These are phyloP conservation scores for Pleurotus salmoneostramineus DNA, from an alignment of 768 basidiomycete genomes.

Conservation along the genomic window DNA sequence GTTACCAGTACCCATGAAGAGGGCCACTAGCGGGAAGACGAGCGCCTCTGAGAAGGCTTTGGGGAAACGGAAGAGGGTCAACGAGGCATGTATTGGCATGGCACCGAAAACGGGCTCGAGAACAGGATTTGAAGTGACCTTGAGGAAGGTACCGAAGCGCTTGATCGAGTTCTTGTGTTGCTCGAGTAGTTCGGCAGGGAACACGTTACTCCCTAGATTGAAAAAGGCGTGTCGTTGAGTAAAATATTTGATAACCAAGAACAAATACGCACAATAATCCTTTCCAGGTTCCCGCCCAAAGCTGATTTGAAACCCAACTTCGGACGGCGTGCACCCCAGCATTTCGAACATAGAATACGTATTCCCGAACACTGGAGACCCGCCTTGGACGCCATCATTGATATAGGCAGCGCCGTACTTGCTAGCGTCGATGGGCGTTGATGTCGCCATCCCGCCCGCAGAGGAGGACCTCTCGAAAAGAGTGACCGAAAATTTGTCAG, in stretches of 20 bases:
- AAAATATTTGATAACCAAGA: neutral
- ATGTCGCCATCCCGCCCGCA: conserved; percentile 27
- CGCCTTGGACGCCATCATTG: conserved; percentile 30
- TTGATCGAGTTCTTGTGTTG: conserved; percentile 20
- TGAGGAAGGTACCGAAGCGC: conserved; percentile 25
- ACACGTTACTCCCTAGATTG: conserved; percentile 21
- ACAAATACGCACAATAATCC: conserved; percentile 17
- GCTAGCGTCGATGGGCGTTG: conserved; percentile 17
- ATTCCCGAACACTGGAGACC: conserved; percentile 25
- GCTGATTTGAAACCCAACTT: conserved; percentile 28
- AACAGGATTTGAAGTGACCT: conserved; percentile 19
- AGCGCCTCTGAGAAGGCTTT: conserved; percentile 27
- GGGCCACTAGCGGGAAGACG: conserved; percentile 25
- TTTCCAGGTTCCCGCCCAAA: conserved; percentile 23
- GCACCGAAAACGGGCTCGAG: conserved; percentile 24
- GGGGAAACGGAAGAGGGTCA: conserved; percentile 25
- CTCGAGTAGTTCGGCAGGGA: conserved; percentile 12
- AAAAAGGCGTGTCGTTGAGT: neutral
- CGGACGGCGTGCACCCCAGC: conserved; percentile 23
- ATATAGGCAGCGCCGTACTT: conserved; percentile 26
- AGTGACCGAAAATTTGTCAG: conserved; percentile 21
- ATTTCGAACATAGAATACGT: conserved; percentile 27
- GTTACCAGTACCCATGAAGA: conserved; percentile 30
- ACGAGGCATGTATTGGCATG: conserved; percentile 24
- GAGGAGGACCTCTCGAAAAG: conserved; percentile 24